Base-by-base conservation (phyloP, 1,284 basidiomycete species). In the Ustanciosporium gigantosporum region DNA sequence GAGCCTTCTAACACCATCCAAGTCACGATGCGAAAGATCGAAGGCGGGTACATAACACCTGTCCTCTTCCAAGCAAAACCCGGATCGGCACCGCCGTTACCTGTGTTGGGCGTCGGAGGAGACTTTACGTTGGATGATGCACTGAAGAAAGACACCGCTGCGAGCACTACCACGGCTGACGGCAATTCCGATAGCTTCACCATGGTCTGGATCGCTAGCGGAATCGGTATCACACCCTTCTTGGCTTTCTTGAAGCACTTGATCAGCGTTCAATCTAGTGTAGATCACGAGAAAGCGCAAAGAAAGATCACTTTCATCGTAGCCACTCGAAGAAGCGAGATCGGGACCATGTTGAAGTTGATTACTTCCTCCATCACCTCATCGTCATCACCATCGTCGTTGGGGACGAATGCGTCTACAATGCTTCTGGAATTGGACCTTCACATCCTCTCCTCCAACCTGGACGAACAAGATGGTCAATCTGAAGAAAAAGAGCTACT, bases 181-280 rank as follows among this genome's bases (percentile, higher is more conserved):
- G n/a, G 11, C 27, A 29, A 29, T 29, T n/a, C 11, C 27, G 11
- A 29, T 29, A 9, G 11, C 14, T 20, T 16, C 1, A 57, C 32
- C 25, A 36, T 58, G 25, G 13, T 60, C 11, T 60, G 42, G 42
- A 15, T 60, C 5, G 57, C 57, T 4, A 36, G 35, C 2, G 50
- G 57, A 0, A 43, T 60, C 1, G 57, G 57, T 1, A 32, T 60
- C 22, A 53, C 57, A 23, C 57, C 57, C 2, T 60, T 60, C 31
- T 32, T 60, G 1, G 25, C 50, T 3, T 60, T 60, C 32, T 31
- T 49, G 2, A 25, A 39, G 2, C 13, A 17, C 6, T 4, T 8
- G 8, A n/a, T n/a, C n/a, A n/a, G n/a, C n/a, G n/a, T n/a, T n/a
- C n/a, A n/a, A n/a, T n/a, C n/a, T n/a, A 35, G 32, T 21, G 16